phyloP scores from a whole-genome alignment of 768 basidiomycete genomes.

The Daedaleopsis sinensis region DNA sequence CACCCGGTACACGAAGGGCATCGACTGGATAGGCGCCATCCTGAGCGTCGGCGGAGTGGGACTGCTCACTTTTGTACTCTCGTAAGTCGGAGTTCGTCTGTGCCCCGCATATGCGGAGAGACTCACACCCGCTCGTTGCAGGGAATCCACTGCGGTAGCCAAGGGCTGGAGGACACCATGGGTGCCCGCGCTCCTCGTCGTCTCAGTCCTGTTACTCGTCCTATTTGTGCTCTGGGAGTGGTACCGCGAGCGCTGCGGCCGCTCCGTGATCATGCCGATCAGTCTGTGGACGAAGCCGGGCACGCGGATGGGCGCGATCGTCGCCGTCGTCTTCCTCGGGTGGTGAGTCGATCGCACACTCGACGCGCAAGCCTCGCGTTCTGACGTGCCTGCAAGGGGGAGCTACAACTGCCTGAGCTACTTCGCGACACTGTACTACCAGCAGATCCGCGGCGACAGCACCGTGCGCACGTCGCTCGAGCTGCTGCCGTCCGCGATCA shows the following conservation, averaged over 20 bases:
- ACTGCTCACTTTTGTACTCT: slow-evolving; percentile 37
- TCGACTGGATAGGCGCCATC: slow-evolving; percentile 39
- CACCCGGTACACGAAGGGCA: slow-evolving; percentile 34
- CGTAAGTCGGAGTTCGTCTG: slow-evolving; percentile 24
- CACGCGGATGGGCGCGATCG: slow-evolving; percentile 33
- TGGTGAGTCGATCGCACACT: slow-evolving; percentile 24
- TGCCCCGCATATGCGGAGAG: too few relatives aligned
- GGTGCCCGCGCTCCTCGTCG: slow-evolving; percentile 33
- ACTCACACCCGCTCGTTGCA: slow-evolving; percentile 1
- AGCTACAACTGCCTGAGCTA: slow-evolving; percentile 37
- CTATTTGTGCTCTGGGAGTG: slow-evolving; percentile 34
- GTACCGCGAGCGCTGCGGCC: slow-evolving; percentile 30
- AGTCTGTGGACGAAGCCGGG: slow-evolving; percentile 36
- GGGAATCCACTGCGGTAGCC: slow-evolving; percentile 34
- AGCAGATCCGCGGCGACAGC: slow-evolving; percentile 33
- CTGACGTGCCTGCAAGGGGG: not conserved
- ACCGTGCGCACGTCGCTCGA: slow-evolving; percentile 38
- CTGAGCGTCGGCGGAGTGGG: slow-evolving; percentile 37
- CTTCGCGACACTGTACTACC: slow-evolving; percentile 37
- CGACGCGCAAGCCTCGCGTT: too few relatives aligned
- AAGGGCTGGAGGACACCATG: slow-evolving; percentile 38
- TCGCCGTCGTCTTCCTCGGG: slow-evolving; percentile 36
- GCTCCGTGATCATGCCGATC: slow-evolving; percentile 36
- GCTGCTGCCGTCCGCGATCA: slow-evolving; percentile 37
- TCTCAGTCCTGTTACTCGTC: slow-evolving; percentile 31